Evolutionary conservation across 1,284 basidiomycete species (phyloP), one percentile per base, ranked within the genome.

Genomic region (Fomitopsis palustris): DNA sequence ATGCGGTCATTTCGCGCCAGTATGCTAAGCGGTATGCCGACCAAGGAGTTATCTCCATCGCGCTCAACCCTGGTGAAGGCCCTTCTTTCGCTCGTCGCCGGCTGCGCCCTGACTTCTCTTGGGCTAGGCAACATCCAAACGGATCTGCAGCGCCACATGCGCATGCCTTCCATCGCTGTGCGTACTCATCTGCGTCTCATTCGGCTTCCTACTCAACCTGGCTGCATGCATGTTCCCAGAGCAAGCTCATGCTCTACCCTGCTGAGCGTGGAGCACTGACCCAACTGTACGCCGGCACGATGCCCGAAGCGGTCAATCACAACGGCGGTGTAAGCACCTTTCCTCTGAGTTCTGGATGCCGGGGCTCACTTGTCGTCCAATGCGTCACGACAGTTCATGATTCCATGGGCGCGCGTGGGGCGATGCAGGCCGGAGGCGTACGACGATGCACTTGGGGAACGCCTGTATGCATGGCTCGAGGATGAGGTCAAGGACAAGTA

Each of bases 11-110:
- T 47, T 72, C 82, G 1, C 77, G 77, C 33, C 80, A 84, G 62
- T 64, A 86, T 2, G 77, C 79, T 2, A 68, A 76, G 27, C 69
- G 79, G 56, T 83, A 84, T 62, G 78, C 74, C 1, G 77, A 78
- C 17, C 67, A 82, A 57, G 81, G 80, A 16, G 75, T 86, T 41
- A 73, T 85, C 7, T 82, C 79, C 1, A 77, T 72, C 0, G 75
- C 81, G 1, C 63, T 81, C 1, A 77, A 85, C 56, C 62, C 65
- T 57, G 81, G 77, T 66, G 57, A 38, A 5, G 7, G 19, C 10
- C 35, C 42, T 31, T 39, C 33, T 19, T 17, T 39, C 23, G 23
- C n/a, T 5, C 5, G 25, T 7, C 31, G 25, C 35, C 4, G 41
- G 21, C 12, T 21, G 2, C 17, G 17, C 8, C 7, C 25, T 47